phyloP scores from a whole-genome alignment of 148 eudicot genomes.

The Gaultheria prostrata region DNA sequence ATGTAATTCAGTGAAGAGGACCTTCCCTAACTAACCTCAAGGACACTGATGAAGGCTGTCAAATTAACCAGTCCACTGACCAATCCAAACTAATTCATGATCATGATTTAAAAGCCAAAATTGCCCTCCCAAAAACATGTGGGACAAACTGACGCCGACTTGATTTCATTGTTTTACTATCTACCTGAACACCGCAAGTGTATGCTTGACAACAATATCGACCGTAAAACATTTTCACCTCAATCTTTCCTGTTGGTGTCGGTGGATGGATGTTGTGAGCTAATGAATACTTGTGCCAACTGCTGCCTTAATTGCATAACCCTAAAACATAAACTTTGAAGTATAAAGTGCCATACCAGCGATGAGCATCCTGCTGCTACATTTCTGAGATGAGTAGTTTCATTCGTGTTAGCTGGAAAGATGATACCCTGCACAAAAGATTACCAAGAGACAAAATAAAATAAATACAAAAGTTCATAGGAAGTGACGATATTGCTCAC shows the following conservation, averaged over 20 bases:
- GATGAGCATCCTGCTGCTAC: conserved; percentile 64
- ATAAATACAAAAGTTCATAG: conserved; percentile 7
- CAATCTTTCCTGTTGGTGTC: not conserved
- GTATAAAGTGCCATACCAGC: conserved; percentile 46
- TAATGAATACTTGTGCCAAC: not conserved
- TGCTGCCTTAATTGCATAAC: conserved; percentile 9
- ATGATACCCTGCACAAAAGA: conserved; percentile 51
- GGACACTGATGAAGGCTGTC: not conserved
- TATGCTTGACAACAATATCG: not conserved
- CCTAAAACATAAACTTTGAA: conserved; percentile 4
- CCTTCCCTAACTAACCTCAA: not conserved
- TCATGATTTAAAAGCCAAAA: not conserved
- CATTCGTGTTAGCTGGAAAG: conserved; percentile 58
- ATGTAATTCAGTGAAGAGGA: not conserved
- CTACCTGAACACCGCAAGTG: not conserved
- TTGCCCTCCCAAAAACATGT: not conserved
- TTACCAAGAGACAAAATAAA: conserved; percentile 9
- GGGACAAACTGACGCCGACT: not conserved
- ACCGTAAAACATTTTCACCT: not conserved
- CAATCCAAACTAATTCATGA: not conserved
- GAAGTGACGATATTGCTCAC: not conserved
- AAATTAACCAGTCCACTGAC: not conserved
- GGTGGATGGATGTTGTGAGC: not conserved
- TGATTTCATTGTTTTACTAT: not conserved
- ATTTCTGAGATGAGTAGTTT: conserved; percentile 59